Evolutionary conservation across 305 asterid genomes (phyloP), one percentile per base, ranked within the genome.

Genomic region (Fraxinus floribunda): DNA sequence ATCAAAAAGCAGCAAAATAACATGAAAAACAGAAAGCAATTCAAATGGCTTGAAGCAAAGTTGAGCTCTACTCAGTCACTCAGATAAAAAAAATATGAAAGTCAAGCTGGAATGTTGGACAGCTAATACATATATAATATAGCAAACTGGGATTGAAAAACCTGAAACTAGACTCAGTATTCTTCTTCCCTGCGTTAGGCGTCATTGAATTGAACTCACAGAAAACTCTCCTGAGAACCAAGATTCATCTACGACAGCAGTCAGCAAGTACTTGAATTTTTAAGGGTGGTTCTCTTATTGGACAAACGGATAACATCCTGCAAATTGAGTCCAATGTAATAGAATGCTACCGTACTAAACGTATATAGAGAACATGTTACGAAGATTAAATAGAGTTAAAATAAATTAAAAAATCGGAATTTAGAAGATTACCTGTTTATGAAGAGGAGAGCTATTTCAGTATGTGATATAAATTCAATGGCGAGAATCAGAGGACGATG

Each of bases 401-500:
- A 46, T 13, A 46, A 13, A 46, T 13, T 13, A 13, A 46, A 46
- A 44, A 81, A 30, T 46, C 34, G 38, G 35, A 71, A 20, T 34
- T 5, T 13, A 10, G 49, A 75, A 46, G 30, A 30, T 72, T 57
- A 89, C 90, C 89, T 87, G 62, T 79, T 20, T 34, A 44, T 60
- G 81, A 78, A 57, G 83, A 82, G 57, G 57, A 46, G 84, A 72
- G 82, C 32, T 9, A 15, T 55, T 80, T 39, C 80, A 80, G 49
- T 80, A 24, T 18, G 79, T 20, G 86, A 87, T 91, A 60, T 83
- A 62, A 81, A 60, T 44, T 94, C 92, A 92, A 86, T 92, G 98
- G 92, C 87, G 96, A 84, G 98, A 95, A 86, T 95, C 97, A 60
- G 99, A 92, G 92, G 98, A 94, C 89, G 98, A 94, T 74, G 98